Evolutionary conservation across 164 flowering plant genomes (phyloP).

Genomic region (Vitis rotundifolia): DNA sequence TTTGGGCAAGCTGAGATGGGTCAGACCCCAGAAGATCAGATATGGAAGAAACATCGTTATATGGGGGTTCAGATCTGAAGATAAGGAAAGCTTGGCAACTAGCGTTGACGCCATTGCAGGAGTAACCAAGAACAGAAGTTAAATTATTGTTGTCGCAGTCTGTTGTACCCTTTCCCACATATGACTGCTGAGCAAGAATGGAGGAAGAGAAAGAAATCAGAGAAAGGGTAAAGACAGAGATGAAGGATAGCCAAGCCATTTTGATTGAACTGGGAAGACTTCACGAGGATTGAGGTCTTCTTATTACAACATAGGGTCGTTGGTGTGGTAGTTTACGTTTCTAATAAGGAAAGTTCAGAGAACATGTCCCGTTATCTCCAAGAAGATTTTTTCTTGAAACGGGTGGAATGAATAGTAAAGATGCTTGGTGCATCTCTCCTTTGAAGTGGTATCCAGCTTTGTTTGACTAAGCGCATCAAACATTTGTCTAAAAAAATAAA

Average conservation of each 20-base stretch:
- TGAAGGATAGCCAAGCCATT: conserved; percentile 14
- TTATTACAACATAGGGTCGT: no score
- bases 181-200: conserved; percentile 59
- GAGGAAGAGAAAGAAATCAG: conserved; percentile 21
- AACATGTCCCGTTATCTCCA: no score
- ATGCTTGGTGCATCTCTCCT: no score
- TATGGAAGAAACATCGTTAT: conserved; percentile 52
- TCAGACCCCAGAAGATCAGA: conserved; percentile 49
- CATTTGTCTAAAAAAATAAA: no score
- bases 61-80: conserved; percentile 58
- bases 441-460: no score
- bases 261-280: conserved; percentile 8
- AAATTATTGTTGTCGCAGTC: conserved; percentile 37
- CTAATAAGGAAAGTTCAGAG: no score
- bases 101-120: conserved; percentile 50
- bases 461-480: no score
- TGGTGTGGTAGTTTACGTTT: no score
- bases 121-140: conserved; percentile 51
- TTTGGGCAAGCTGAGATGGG: conserved; percentile 42
- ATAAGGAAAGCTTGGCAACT: conserved; percentile 60
- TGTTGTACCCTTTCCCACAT: conserved; percentile 28
- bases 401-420: no score
- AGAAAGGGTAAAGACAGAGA: conserved; percentile 13
- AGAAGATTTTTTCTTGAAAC: no score
- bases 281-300: background rate